Conservation (phyloP, 352 stramenopile genomes). For the Globisporangium yorkense region DNA sequence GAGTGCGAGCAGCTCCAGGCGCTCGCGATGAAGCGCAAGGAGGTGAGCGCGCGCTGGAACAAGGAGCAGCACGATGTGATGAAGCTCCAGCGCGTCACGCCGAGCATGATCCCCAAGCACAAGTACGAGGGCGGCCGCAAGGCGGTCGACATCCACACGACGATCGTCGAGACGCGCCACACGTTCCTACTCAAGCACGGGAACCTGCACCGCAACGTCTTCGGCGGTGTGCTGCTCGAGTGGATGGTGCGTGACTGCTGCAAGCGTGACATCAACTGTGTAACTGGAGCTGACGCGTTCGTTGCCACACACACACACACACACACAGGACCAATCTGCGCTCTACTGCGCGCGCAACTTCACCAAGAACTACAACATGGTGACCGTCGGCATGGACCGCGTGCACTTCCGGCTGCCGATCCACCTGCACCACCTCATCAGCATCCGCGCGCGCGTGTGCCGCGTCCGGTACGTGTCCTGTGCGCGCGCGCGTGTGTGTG, state of each 20-base stretch:
- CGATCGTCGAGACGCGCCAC: conserved; percentile 30
- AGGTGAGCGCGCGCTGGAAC: conserved; percentile 26
- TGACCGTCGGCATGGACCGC: conserved; percentile 73
- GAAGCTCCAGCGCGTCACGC: conserved; percentile 20
- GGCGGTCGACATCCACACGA: conserved; percentile 24
- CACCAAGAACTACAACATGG: conserved; percentile 70
- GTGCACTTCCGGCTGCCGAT: conserved; percentile 70
- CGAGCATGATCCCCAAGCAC: conserved; percentile 22
- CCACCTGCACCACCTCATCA: conserved; percentile 45
- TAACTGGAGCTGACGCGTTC: neutral
- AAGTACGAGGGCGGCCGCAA: conserved; percentile 8
- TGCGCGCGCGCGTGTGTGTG: neutral
- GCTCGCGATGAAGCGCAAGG: conserved; percentile 25
- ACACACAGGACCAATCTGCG: conserved; percentile 42
- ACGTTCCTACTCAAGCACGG: conserved; percentile 33
- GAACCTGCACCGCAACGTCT: conserved; percentile 32
- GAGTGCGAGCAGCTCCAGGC: conserved; percentile 23
- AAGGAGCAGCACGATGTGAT: conserved; percentile 20
- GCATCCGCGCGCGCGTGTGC: conserved; percentile 49
- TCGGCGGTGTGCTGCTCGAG: conserved; percentile 35
- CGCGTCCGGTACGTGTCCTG: conserved; percentile 43
- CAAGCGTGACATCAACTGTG: neutral
- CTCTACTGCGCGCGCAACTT: conserved; percentile 69
- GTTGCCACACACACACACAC: too few relatives aligned
- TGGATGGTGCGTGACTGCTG: conserved; percentile 24